Percentiles rank a stretch among this genome's conserved stretches.
Evolutionary conservation across 2,329 filamentous ascomycete species (phyloP).

Genomic region (Rutstroemia sp.): DNA sequence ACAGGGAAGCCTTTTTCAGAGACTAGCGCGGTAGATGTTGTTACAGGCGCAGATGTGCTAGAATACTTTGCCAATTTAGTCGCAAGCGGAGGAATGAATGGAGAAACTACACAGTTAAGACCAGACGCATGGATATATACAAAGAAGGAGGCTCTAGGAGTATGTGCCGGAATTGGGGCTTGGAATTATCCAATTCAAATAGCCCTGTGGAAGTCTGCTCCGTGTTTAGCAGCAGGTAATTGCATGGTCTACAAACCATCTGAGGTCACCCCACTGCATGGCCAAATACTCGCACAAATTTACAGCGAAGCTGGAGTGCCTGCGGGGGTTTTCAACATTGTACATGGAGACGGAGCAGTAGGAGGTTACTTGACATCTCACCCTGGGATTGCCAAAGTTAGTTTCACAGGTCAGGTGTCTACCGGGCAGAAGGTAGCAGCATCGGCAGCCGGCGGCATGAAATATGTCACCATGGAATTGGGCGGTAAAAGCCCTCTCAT

Average conservation of each 20-base stretch:
- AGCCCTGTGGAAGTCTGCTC: slow-evolving; percentile 81
- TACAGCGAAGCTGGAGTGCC: slow-evolving; percentile 75
- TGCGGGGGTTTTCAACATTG: slow-evolving; percentile 77
- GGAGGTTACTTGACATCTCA: slow-evolving; percentile 70
- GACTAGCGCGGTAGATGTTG: slow-evolving; percentile 75
- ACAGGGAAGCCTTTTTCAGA: slow-evolving; percentile 83
- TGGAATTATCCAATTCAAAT: slow-evolving; percentile 95
- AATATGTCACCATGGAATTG: slow-evolving; percentile 87
- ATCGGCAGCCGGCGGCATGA: slow-evolving; percentile 70
- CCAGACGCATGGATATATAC: slow-evolving; percentile 77
- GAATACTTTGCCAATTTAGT: slow-evolving; percentile 81
- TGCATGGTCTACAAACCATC: slow-evolving; percentile 89
- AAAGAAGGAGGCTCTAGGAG: slow-evolving; percentile 72
- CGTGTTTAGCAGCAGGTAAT: slow-evolving; percentile 79
- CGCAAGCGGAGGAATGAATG: slow-evolving; percentile 70
- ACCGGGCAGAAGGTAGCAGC: slow-evolving; percentile 78
- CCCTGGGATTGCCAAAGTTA: slow-evolving; percentile 71
- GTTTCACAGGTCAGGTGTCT: slow-evolving; percentile 80
- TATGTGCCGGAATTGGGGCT: slow-evolving; percentile 80
- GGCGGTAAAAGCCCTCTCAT: slow-evolving; percentile 80
- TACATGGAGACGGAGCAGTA: slow-evolving; percentile 73
- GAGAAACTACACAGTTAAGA: slow-evolving; percentile 68
- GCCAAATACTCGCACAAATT: slow-evolving; percentile 64
- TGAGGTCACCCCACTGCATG: slow-evolving; percentile 81
- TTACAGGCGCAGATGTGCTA: slow-evolving; percentile 76